Evolutionary conservation across 1,284 basidiomycete species (phyloP), one percentile per base, ranked within the genome.

Genomic region (Sanghuangporus weigelae): DNA sequence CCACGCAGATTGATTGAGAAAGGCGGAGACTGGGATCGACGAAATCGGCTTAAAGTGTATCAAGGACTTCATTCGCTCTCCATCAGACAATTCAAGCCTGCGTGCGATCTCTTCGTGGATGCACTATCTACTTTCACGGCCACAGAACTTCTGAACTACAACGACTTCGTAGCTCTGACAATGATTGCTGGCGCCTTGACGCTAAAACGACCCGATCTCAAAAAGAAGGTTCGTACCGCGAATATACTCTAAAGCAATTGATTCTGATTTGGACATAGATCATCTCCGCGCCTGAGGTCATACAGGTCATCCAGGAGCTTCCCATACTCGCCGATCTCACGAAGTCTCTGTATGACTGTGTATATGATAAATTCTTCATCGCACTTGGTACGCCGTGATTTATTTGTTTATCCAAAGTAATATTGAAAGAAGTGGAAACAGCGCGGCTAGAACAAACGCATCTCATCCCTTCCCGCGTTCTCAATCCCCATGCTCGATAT

Each of bases 11-110:
- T 98, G 40, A 92, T 98, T 58, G 95, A 98, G 70, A 87, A 95
- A 73, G 96, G 97, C 1, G 96, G 97, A 54, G 96, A 99, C 76
- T 99, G 96, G 96, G 96, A 99, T 75, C 82, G 97, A 62, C 85
- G 95, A 38, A 99, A 98, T 74, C 85, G 96, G 53, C 85, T 98
- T 69, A 99, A 98, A 75, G 96, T 98, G 46, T 99, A 99, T 79
- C 86, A 89, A 61, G 96, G 92, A 46, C 78, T 97, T 1, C 92
- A 97, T 73, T 79, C 90, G 38, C 79, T 97, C 40, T 93, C 93
- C 19, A 90, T 95, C 64, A 90, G 96, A 63, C 87, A 89, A 77
- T 94, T 87, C 79, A 90, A 85, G 74, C 85, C 75, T 23, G 89
- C 79, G 7, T 82, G 81, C 44, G 75, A 89, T 59, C 85, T 97